phyloP scores from a whole-genome alignment of 2,329 filamentous ascomycete species.

The Botrytis byssoidea region DNA sequence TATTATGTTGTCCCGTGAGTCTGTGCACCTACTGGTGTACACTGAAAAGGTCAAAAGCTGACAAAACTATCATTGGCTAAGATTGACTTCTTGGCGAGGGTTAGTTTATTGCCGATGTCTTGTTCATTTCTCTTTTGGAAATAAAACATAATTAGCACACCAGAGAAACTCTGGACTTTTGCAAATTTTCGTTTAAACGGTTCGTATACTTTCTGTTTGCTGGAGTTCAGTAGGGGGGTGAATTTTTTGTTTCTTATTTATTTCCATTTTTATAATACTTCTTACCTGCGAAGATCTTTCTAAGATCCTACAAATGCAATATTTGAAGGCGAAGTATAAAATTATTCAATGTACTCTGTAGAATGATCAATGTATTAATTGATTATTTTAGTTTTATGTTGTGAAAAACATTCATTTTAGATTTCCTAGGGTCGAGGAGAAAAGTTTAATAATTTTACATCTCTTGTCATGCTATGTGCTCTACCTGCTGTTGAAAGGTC shows the following conservation, averaged over 20 bases:
- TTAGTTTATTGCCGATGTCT: not conserved
- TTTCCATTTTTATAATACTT: too few species aligned
- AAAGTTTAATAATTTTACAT: not conserved
- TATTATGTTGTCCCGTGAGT: too few species aligned
- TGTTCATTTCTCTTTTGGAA: not conserved
- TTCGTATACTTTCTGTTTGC: not conserved
- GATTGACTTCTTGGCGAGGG: not conserved
- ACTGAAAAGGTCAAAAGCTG: not conserved
- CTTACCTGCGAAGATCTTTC: not conserved
- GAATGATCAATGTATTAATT: too few species aligned
- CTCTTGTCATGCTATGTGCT: not conserved
- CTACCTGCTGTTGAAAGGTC: not conserved
- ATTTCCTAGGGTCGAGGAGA: not conserved
- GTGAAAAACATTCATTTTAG: too few species aligned
- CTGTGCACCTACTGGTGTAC: too few species aligned
- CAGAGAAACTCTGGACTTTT: not conserved
- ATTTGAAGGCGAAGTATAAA: not conserved
- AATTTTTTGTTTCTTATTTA: not conserved
- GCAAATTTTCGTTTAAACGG: not conserved
- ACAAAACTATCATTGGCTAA: not conserved
- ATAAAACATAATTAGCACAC: not conserved
- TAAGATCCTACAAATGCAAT: not conserved
- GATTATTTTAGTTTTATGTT: accelerated
- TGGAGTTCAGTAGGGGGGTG: not conserved
- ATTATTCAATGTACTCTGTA: not conserved